Evolutionary conservation across 2,329 filamentous ascomycete species (phyloP).

Genomic region (Thielaviopsis populi): DNA sequence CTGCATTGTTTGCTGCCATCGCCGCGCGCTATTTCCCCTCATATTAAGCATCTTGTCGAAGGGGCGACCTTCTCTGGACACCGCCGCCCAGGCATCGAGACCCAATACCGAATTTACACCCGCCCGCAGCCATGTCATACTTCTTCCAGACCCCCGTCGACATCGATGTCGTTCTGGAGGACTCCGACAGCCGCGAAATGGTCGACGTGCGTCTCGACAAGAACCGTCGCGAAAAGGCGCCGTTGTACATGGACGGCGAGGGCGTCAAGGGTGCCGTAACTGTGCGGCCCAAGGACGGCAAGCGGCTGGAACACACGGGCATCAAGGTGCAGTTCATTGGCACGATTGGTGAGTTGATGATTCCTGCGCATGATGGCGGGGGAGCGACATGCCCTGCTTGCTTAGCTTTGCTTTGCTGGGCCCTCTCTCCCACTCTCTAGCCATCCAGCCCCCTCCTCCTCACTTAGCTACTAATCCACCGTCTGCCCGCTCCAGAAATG

Average conservation of each 20-base stretch:
- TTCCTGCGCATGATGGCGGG: background rate
- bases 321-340: slow-evolving; percentile 99
- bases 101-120: background rate
- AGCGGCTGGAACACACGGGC: slow-evolving; percentile 91
- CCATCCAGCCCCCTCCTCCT: background rate
- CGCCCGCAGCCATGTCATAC: slow-evolving; percentile 59
- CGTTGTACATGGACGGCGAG: slow-evolving; percentile 94
- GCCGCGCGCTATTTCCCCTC: background rate
- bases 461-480: background rate
- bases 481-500: slow-evolving; percentile 55
- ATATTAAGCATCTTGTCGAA: background rate
- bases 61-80: background rate
- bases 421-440: slow-evolving; percentile 5
- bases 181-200: slow-evolving; percentile 83
- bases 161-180: slow-evolving; percentile 95
- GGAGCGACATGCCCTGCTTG: background rate
- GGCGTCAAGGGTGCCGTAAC: slow-evolving; percentile 95
- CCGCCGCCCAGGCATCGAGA: background rate
- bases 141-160: slow-evolving; percentile 97
- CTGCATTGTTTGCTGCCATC: background rate
- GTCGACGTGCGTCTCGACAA: slow-evolving; percentile 98
- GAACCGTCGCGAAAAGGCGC: slow-evolving; percentile 90
- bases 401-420: background rate
- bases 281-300: slow-evolving; percentile 91
- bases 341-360: slow-evolving; percentile 58